Conservation (phyloP, 805 yeast species). For the Candida odintsovae region DNA sequence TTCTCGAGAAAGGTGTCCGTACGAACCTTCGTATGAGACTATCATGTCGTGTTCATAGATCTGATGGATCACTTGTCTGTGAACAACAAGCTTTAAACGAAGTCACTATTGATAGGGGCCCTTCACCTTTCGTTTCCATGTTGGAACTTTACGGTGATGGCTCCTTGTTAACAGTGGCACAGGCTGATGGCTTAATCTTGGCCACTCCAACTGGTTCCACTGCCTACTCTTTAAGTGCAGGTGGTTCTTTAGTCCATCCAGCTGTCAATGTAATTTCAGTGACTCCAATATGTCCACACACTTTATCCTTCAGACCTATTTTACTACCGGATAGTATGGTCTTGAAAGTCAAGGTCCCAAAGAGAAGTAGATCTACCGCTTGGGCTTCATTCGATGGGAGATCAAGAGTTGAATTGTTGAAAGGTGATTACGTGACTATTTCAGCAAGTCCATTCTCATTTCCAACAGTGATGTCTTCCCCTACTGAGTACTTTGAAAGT, state of each 20-base stretch:
- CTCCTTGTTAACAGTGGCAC: conserved; percentile 78
- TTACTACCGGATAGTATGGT: conserved; percentile 91
- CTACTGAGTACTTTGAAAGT: conserved; percentile 76
- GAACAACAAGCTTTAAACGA: conserved; percentile 81
- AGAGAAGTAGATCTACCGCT: conserved; percentile 79
- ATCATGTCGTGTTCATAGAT: conserved; percentile 61
- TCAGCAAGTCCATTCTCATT: conserved; percentile 88
- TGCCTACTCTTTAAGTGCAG: conserved; percentile 92
- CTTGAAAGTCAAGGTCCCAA: conserved; percentile 76
- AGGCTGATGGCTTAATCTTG: conserved; percentile 88
- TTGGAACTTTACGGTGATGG: conserved; percentile 88
- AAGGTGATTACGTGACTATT: conserved; percentile 82
- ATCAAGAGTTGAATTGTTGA: conserved; percentile 68
- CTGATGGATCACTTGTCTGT: conserved; percentile 31
- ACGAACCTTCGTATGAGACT: conserved; percentile 83
- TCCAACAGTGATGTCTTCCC: conserved; percentile 79
- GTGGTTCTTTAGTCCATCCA: conserved; percentile 93
- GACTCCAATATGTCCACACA: conserved; percentile 96
- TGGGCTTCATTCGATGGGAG: conserved; percentile 98
- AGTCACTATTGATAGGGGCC: conserved; percentile 88
- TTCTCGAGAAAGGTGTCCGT: conserved; percentile 65
- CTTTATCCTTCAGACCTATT: conserved; percentile 88
- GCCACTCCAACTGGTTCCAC: conserved; percentile 97
- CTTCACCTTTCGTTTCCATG: conserved; percentile 87
- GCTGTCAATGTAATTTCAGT: conserved; percentile 88